A percentile compares a stretch with the other conserved stretches of the same genome.
Conservation (phyloP, 129 eudicot species). For the Sambucus nigra region DNA sequence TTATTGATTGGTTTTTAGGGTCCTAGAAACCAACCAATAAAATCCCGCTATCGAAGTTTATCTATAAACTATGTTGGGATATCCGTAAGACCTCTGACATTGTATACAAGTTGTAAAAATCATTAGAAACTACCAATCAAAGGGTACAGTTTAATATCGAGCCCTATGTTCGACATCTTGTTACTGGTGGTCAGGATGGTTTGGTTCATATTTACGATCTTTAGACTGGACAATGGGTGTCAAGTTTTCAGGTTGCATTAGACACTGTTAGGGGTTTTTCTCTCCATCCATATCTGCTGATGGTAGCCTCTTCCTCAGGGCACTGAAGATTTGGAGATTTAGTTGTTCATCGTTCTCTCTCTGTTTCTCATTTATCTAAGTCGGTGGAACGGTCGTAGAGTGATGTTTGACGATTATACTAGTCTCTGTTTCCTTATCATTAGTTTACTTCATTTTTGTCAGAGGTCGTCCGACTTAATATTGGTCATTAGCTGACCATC, state of each 20-base stretch:
- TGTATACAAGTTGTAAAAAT: constrained; percentile 94
- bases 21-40: too few species aligned
- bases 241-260: constrained; percentile 89
- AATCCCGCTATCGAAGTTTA: too few species aligned
- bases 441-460: too few species aligned
- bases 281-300: constrained; percentile 89
- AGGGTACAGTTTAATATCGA: constrained; percentile 90
- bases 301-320: constrained; percentile 92
- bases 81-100: constrained; percentile 82
- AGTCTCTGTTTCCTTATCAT: too few species aligned
- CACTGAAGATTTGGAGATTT: constrained; percentile 72
- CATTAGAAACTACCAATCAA: constrained; percentile 87
- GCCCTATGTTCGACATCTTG: constrained; percentile 85
- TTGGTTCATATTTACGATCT: constrained; percentile 82
- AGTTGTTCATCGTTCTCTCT: too few species aligned
- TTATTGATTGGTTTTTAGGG: too few species aligned
- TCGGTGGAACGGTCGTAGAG: too few species aligned
- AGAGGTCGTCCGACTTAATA: too few species aligned
- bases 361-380: too few species aligned
- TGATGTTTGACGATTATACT: too few species aligned
- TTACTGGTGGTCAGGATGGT: constrained; percentile 99
- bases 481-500: too few species aligned
- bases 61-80: constrained; percentile 96
- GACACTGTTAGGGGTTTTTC: constrained; percentile 86
- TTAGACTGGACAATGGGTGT: constrained; percentile 95